phyloP scores from a whole-genome alignment of 192 early-diverging fungal genomes.

The Coemansia sp. region DNA sequence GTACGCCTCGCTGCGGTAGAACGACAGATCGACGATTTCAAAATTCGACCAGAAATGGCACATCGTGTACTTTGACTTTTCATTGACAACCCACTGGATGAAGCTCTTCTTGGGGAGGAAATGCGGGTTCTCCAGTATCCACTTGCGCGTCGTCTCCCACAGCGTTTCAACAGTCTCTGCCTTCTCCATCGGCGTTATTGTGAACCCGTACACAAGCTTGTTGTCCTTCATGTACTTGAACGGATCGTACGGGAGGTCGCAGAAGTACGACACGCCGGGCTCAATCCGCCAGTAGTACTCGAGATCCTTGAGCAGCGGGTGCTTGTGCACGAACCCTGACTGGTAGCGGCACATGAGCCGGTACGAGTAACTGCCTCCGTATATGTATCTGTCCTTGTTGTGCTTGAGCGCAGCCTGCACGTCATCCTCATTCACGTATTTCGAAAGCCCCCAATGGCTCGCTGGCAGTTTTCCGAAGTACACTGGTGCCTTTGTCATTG shows the following conservation, averaged over 20 bases:
- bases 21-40: conserved; percentile 52
- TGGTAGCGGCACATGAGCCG: conserved; percentile 52
- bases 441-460: conserved; percentile 74
- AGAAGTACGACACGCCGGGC: conserved; percentile 55
- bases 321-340: conserved; percentile 57
- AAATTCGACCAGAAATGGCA: conserved; percentile 57
- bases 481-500: conserved; percentile 57
- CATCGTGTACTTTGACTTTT: conserved; percentile 52
- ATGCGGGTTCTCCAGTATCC: conserved; percentile 57
- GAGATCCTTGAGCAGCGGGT: conserved; percentile 53
- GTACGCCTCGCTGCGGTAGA: conserved; percentile 69
- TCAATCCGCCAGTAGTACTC: conserved; percentile 66
- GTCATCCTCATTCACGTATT: conserved; percentile 62
- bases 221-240: conserved; percentile 60
- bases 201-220: conserved; percentile 55
- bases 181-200: conserved; percentile 56
- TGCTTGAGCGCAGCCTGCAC: conserved; percentile 58
- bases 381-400: conserved; percentile 53
- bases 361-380: conserved; percentile 69
- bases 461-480: conserved; percentile 64
- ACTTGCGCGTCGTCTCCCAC: conserved; percentile 51
- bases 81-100: conserved; percentile 51
- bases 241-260: conserved; percentile 57
- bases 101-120: conserved; percentile 56
- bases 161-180: conserved; percentile 54